A percentile compares a stretch with the other conserved stretches of the same genome.
These are phyloP conservation scores for Iris pallida DNA, from an alignment of 116 monocot species.

Conservation along the genomic window DNA sequence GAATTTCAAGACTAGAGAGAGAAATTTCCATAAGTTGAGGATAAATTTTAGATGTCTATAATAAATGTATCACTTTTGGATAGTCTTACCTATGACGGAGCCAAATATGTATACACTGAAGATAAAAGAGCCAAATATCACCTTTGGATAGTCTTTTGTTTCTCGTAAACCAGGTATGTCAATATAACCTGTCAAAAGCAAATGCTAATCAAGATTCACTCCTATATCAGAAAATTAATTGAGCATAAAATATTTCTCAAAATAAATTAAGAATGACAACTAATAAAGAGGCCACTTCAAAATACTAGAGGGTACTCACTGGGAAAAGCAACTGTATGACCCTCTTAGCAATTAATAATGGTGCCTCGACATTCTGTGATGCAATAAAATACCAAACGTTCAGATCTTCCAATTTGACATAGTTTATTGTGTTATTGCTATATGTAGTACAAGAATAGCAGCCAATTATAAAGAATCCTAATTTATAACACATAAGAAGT, in stretches of 20 bases:
- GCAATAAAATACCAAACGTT: too few relatives aligned
- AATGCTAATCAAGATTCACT: background rate
- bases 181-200: slow-evolving; percentile 49
- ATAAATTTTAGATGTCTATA: background rate
- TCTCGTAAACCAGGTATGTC: slow-evolving; percentile 80
- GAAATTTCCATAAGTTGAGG: background rate
- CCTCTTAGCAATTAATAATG: slow-evolving; percentile 69
- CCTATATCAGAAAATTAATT: background rate
- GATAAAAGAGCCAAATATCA: slow-evolving; percentile 78
- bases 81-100: slow-evolving; percentile 58
- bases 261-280: background rate
- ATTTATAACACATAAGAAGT: too few relatives aligned
- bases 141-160: slow-evolving; percentile 66
- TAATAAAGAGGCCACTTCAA: background rate
- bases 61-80: background rate
- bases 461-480: too few relatives aligned
- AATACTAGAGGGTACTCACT: slow-evolving; percentile 31
- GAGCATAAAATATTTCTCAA: background rate
- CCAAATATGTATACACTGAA: slow-evolving; percentile 62
- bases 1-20: slow-evolving; percentile 59
- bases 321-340: slow-evolving; percentile 67
- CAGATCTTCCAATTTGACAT: too few relatives aligned
- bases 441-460: too few relatives aligned
- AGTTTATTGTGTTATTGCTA: too few relatives aligned
- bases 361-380: too few relatives aligned